Base-by-base conservation (phyloP, 2,329 filamentous ascomycete genomes). In the Fusarium buxicola region DNA sequence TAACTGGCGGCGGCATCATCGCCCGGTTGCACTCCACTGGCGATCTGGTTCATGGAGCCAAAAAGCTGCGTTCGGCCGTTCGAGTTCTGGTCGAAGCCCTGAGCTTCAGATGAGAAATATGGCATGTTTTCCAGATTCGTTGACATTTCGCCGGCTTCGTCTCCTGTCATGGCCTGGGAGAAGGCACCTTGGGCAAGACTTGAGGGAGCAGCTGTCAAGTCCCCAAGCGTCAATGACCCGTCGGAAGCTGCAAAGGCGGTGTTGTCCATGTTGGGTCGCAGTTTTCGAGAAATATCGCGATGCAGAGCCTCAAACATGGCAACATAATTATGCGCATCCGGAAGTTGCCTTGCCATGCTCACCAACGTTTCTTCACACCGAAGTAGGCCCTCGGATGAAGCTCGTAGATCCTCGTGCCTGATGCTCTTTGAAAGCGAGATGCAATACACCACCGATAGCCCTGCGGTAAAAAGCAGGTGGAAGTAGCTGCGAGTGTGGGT, bases 401-500 rank as follows among this genome's bases (percentile, higher is more conserved):
- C 44, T 2, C 60, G 35, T 7, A 63, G 10, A 2, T 63, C 35
- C 2, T 63, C 41, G 1, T 13, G 31, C 0, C 38, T 16, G 18
- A 59, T 58, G 11, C 39, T 50, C 12, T 58, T 63, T 0, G 60
- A 58, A 8, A 66, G 34, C 0, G 70, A 68, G 7, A 69, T 51
- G 46, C 69, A 69, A 54, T 71, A 75, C 52, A 79, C 74, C 2
- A 78, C 68, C 6, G 72, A 76, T 0, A 82, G 55, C 0, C 79
- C 80, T 3, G 79, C 78, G 0, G 79, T 79, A 41, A 82, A 82
- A 3, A 82, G 75, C 41, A 78, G 76, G 46, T 82, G 80, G 24
- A 82, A 82, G 57, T 82, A 82, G 40, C 77, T 80, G n/a, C 80
- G 69, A 0, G 80, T 81, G 50, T 76, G 79, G 0, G 77, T 80